Percentiles rank a stretch among this genome's conserved stretches.
Conservation (phyloP, 805 yeast species). For the Spathaspora arborariae region DNA sequence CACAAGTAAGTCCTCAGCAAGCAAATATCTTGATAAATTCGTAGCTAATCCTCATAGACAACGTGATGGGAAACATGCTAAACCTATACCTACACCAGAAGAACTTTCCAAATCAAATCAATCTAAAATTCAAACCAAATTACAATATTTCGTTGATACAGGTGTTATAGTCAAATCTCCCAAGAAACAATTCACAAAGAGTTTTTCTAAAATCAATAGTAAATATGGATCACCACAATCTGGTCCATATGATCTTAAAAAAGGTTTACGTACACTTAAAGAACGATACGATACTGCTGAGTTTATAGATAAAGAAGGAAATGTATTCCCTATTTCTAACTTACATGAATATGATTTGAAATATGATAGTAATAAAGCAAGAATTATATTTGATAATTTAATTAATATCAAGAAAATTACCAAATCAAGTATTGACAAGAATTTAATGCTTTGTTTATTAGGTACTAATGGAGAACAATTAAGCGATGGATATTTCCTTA, state of each 20-base stretch:
- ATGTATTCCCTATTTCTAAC: slow-evolving; percentile 18
- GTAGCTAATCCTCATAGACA: background rate
- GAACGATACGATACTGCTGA: slow-evolving; percentile 25
- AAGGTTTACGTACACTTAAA: slow-evolving; percentile 25
- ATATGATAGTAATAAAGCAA: slow-evolving; percentile 14
- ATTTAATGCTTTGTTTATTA: slow-evolving; percentile 49
- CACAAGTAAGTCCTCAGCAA: background rate
- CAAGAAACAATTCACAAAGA: background rate
- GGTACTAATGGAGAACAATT: slow-evolving; percentile 59
- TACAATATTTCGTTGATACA: slow-evolving; percentile 24
- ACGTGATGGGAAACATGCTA: background rate
- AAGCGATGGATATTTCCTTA: slow-evolving; percentile 54
- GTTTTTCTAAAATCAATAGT: background rate
- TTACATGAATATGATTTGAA: slow-evolving; percentile 22
- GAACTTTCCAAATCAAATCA: background rate
- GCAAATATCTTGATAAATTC: background rate
- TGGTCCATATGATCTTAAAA: slow-evolving; percentile 7
- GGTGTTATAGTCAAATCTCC: slow-evolving; percentile 15
- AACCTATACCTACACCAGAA: background rate
- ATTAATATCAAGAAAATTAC: slow-evolving; percentile 19
- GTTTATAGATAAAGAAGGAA: slow-evolving; percentile 23
- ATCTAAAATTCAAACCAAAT: slow-evolving; percentile 12
- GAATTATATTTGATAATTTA: slow-evolving; percentile 26
- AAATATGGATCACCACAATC: slow-evolving; percentile 2
- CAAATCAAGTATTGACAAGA: slow-evolving; percentile 34